A percentile compares a stretch with the other conserved stretches of the same genome.
Conservation (phyloP, 75 land plant genomes). For the Larix kaempferi region DNA sequence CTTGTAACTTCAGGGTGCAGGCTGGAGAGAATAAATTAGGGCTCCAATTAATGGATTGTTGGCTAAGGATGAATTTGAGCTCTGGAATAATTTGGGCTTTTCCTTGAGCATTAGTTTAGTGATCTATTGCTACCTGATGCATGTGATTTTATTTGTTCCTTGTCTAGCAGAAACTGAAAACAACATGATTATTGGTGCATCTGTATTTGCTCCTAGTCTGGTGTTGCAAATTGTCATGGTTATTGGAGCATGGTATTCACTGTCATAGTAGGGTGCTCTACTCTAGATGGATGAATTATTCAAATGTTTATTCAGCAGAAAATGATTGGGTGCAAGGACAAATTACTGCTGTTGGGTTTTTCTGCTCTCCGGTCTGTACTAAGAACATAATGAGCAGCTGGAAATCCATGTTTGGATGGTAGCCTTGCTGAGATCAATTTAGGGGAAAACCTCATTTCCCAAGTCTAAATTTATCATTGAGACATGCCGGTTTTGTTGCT, state of each 20-base stretch:
- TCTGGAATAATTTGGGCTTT: background rate
- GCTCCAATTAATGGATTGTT: background rate
- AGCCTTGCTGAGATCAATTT: background rate
- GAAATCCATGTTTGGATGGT: background rate
- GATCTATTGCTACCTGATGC: background rate
- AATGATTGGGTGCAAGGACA: background rate
- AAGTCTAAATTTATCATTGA: background rate
- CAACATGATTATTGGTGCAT: background rate
- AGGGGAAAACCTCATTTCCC: background rate
- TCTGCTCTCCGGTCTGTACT: background rate
- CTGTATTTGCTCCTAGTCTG: background rate
- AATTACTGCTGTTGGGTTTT: background rate
- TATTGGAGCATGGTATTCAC: background rate
- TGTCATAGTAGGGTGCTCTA: background rate
- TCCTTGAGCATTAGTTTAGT: slow-evolving; percentile 8
- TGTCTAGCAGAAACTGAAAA: background rate
- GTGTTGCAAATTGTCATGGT: background rate
- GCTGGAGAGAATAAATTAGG: slow-evolving; percentile 2
- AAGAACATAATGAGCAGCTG: background rate
- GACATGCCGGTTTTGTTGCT: too few species aligned
- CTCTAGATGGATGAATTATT: background rate
- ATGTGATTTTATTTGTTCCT: slow-evolving; percentile 1
- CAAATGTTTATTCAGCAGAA: slow-evolving; percentile 1
- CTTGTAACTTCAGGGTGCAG: slow-evolving; percentile 10
- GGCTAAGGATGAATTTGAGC: background rate